These are phyloP conservation scores for Penicillium olsonii DNA, from an alignment of 2,329 filamentous ascomycete genomes.

Conservation along the genomic window DNA sequence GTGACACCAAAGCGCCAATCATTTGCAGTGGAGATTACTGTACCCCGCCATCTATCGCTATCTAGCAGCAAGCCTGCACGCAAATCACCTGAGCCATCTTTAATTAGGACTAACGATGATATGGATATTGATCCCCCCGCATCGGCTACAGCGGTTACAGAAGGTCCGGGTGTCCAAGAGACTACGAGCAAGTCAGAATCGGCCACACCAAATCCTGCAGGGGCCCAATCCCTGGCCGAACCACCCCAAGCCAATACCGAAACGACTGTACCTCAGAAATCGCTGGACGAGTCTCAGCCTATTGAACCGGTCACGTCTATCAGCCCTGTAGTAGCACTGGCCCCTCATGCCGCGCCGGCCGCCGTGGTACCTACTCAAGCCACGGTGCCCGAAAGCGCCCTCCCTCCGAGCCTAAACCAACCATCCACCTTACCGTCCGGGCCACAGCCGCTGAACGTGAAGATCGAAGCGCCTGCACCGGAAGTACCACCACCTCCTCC, in stretches of 20 bases:
- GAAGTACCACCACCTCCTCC: conserved; percentile 33
- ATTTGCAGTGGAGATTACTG: conserved; percentile 7
- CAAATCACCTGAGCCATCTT: not conserved
- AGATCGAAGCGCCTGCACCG: conserved; percentile 23
- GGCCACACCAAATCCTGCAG: not conserved
- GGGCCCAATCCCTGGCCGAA: conserved; percentile 1
- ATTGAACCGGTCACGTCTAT: not conserved
- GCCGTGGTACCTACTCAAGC: conserved; percentile 4
- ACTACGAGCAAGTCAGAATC: not conserved
- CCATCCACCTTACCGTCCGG: conserved; percentile 1
- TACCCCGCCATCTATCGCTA: not conserved
- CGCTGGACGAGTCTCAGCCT: not conserved
- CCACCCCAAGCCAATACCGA: not conserved
- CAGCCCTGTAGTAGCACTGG: not conserved
- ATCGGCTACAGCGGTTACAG: conserved; percentile 1
- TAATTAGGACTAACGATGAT: conserved; percentile 5
- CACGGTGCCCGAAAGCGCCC: conserved; percentile 5
- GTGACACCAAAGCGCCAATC: not conserved
- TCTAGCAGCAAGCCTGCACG: not conserved
- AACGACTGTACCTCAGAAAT: not conserved
- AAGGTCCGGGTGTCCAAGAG: conserved; percentile 1
- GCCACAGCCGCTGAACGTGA: conserved; percentile 11
- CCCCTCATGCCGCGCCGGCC: conserved; percentile 1
- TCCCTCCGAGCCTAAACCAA: conserved; percentile 18
- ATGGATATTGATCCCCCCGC: conserved; percentile 22